Base-by-base conservation (phyloP, 2,329 filamentous ascomycete species). In the Aspergillus sp. region DNA sequence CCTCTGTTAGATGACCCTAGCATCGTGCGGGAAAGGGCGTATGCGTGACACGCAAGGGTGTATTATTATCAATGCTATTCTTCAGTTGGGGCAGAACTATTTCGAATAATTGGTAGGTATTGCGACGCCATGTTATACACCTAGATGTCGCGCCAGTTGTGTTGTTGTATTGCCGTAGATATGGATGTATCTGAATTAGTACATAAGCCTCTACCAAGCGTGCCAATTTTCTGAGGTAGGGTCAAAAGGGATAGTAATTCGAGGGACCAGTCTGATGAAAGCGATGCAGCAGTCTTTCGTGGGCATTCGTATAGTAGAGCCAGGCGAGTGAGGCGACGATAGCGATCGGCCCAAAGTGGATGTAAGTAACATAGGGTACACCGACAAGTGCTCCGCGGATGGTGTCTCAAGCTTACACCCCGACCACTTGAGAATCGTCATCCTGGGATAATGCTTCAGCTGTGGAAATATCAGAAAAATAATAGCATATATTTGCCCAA, bases 301-400 rank as follows among this genome's bases (percentile, higher is more conserved):
- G 25, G 47, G 9, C 41, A 6, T 9, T 21, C 7, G 41, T 45
- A 10, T n/a, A 1, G 25, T 2, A 30, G 47, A 30, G 47, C 47
- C 25, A 50, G 30, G 47, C n/a, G 47, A 30, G 47, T 50, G 47
- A 50, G 47, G 47, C 47, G 47, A 17, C 25, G 25, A 50, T 30
- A 50, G 47, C 25, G 47, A 50, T 19, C 47, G 47, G 47, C 47
- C 47, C 47, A 50, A 50, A 50, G 47, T 30, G 47, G 47, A 50
- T 30, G 41, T 21, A 19, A 45, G 19, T 36, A n/a, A 21, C 21
- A 45, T 21, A 43, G 8, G 17, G 15, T 43, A 17, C 39, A 45
- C 41, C 41, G 19, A 45, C 41, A 23, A 45, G 41, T 45, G 10
- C 39, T 12, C 15, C 10, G 19, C 41, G 19, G 41, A 45, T 19